A percentile compares a stretch with the other conserved stretches of the same genome.
These are phyloP conservation scores for Camelina hispida DNA, from an alignment of 345 rosid species.

Conservation along the genomic window DNA sequence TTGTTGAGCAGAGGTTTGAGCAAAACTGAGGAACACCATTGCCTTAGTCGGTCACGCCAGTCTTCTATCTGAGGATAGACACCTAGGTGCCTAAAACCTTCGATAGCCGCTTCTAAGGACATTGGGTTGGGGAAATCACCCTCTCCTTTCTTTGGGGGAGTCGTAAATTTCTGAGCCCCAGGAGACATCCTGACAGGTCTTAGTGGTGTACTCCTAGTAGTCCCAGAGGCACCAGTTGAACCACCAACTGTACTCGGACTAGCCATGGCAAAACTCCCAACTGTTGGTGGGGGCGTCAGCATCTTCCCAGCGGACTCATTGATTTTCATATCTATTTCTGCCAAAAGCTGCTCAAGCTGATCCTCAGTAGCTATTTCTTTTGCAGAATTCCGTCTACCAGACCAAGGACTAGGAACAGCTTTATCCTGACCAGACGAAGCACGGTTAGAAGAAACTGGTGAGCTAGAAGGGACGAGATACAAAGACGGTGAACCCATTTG, in stretches of 20 bases:
- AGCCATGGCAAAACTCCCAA: slow-evolving; percentile 63
- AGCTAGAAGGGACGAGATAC: slow-evolving; percentile 69
- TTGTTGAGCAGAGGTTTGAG: slow-evolving; percentile 79
- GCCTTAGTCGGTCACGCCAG: slow-evolving; percentile 93
- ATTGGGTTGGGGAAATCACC: slow-evolving; percentile 89
- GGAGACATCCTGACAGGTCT: slow-evolving; percentile 98
- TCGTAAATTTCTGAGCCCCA: slow-evolving; percentile 86
- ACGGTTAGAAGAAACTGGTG: slow-evolving; percentile 61
- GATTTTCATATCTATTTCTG: slow-evolving; percentile 77
- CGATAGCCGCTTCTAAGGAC: slow-evolving; percentile 88
- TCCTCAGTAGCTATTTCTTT: slow-evolving; percentile 87
- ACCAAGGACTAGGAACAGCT: slow-evolving; percentile 80
- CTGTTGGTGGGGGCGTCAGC: slow-evolving; percentile 79
- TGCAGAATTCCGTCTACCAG: slow-evolving; percentile 56
- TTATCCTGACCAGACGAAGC: slow-evolving; percentile 68
- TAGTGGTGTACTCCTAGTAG: slow-evolving; percentile 84
- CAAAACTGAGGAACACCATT: slow-evolving; percentile 87
- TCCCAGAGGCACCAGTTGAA: slow-evolving; percentile 80
- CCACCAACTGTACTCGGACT: slow-evolving; percentile 73
- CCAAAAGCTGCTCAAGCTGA: slow-evolving; percentile 85
- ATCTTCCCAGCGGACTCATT: slow-evolving; percentile 76
- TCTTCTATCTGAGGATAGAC: slow-evolving; percentile 90
- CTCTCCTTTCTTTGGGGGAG: slow-evolving; percentile 98
- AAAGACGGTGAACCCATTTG: slow-evolving; percentile 67
- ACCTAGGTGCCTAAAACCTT: slow-evolving; percentile 75